Percentiles rank a stretch among this genome's conserved stretches.
Evolutionary conservation across 352 stramenopile genomes (phyloP).

Genomic region (Globisporangium cystogenes): DNA sequence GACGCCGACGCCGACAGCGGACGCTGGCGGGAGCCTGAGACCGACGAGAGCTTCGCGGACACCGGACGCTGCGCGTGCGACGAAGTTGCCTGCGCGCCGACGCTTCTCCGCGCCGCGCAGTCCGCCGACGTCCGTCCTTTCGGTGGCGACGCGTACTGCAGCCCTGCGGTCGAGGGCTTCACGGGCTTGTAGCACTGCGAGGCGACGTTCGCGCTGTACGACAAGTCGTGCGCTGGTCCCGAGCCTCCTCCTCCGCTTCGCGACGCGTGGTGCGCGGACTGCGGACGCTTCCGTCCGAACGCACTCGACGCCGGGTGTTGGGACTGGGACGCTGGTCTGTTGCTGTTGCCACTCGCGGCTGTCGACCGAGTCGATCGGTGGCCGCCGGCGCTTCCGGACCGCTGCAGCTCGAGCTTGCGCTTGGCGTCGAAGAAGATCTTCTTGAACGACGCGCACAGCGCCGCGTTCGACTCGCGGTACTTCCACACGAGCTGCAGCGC

Average conservation of each 20-base stretch:
- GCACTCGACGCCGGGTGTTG: constrained; percentile 25
- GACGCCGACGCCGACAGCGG: constrained; percentile 22
- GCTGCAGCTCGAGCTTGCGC: constrained; percentile 35
- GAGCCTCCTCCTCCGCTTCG: neutral
- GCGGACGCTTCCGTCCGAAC: constrained; percentile 23
- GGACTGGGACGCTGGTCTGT: constrained; percentile 26
- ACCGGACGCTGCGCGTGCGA: constrained; percentile 7
- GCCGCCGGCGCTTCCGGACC: constrained; percentile 9
- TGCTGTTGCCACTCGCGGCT: neutral
- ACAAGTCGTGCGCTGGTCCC: constrained; percentile 23
- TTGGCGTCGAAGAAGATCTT: constrained; percentile 70
- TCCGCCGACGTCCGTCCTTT: constrained; percentile 2
- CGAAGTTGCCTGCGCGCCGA: neutral
- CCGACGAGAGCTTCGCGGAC: constrained; percentile 7
- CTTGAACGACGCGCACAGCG: constrained; percentile 64
- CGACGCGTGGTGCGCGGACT: constrained; percentile 31
- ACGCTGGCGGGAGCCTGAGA: constrained; percentile 10
- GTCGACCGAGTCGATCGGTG: neutral
- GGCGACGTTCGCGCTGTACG: constrained; percentile 55
- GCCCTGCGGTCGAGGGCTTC: constrained; percentile 32
- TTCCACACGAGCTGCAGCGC: constrained; percentile 60
- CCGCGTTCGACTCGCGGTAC: constrained; percentile 54
- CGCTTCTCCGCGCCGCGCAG: constrained; percentile 2
- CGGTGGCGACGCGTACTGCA: constrained; percentile 26
- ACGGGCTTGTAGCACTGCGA: constrained; percentile 56